Evolutionary conservation across 495 filamentous ascomycete genomes (phyloP).

Genomic region (Podospora pseudopauciseta): DNA sequence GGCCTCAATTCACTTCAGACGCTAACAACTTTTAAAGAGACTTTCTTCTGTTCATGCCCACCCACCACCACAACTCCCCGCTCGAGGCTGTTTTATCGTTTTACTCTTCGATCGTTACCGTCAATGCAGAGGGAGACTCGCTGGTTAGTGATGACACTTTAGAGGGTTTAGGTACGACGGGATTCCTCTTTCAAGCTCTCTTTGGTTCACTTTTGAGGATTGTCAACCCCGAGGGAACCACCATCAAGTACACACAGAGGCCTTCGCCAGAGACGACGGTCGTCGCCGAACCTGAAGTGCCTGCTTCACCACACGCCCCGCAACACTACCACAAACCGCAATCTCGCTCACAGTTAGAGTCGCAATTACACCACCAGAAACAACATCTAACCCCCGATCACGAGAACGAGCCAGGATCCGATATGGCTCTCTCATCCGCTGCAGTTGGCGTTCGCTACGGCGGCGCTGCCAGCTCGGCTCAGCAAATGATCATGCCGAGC

Average conservation of each 20-base stretch:
- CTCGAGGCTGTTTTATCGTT: conserved; percentile 87
- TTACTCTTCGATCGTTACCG: conserved; percentile 82
- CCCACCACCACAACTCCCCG: conserved; percentile 54
- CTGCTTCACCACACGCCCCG: not conserved
- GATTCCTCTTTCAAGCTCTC: conserved; percentile 66
- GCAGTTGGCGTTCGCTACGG: conserved; percentile 14
- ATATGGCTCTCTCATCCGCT: conserved; percentile 20
- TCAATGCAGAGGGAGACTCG: conserved; percentile 94
- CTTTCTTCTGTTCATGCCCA: conserved; percentile 90
- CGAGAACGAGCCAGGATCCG: conserved; percentile 9
- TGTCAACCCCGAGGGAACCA: conserved; percentile 37
- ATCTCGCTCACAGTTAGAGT: not conserved
- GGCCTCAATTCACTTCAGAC: not conserved
- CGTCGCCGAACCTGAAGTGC: not conserved
- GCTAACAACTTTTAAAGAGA: conserved; percentile 53
- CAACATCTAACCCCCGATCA: conserved; percentile 12
- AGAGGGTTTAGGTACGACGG: conserved; percentile 89
- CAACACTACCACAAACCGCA: conserved; percentile 3
- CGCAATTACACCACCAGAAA: not conserved
- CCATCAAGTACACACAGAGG: conserved; percentile 7
- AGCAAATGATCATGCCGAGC: conserved; percentile 4
- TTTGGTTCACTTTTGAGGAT: conserved; percentile 64
- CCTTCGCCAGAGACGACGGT: not conserved
- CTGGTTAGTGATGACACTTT: conserved; percentile 82
- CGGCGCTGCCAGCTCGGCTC: conserved; percentile 10